These are phyloP conservation scores for Cavenderia fasciculata DNA, from an alignment of 78 protist genomes.

Conservation along the genomic window DNA sequence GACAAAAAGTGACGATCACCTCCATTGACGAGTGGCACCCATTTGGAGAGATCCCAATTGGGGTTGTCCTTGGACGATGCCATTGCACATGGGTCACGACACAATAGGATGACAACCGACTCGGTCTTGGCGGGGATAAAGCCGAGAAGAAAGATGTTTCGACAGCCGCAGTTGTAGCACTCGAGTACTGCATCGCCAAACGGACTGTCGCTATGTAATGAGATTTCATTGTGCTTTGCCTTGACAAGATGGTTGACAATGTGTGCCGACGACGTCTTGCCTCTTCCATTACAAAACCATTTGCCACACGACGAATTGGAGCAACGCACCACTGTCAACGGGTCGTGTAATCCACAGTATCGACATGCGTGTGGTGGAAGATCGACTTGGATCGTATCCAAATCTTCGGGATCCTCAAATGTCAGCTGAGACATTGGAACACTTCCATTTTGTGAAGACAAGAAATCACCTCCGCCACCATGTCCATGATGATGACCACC, in stretches of 20 bases:
- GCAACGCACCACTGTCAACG: slow-evolving; percentile 94
- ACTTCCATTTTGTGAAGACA: slow-evolving; percentile 15
- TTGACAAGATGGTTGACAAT: slow-evolving; percentile 96
- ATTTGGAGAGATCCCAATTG: slow-evolving; percentile 95
- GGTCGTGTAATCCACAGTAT: slow-evolving; percentile 95
- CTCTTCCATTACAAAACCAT: slow-evolving; percentile 98
- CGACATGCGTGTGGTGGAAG: slow-evolving; percentile 53
- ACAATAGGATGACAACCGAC: slow-evolving; percentile 96
- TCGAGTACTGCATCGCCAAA: slow-evolving; percentile 93
- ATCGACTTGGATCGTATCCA: slow-evolving; percentile 17
- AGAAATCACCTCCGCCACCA: too few species aligned
- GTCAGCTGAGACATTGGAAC: slow-evolving; percentile 11
- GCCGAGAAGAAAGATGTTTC: slow-evolving; percentile 97
- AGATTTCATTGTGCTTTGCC: slow-evolving; percentile 93
- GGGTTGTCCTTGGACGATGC: slow-evolving; percentile 51
- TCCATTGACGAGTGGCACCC: slow-evolving; percentile 97
- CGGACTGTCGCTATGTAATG: slow-evolving; percentile 76
- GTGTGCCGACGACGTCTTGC: slow-evolving; percentile 88
- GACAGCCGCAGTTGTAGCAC: slow-evolving; percentile 98
- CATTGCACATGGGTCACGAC: slow-evolving; percentile 92
- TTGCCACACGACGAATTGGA: slow-evolving; percentile 78
- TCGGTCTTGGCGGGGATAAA: slow-evolving; percentile 96
- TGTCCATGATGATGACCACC: too few species aligned
- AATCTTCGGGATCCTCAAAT: slow-evolving; percentile 55
- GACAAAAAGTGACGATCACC: slow-evolving; percentile 84